Conservation (phyloP, 1,139 yeast species). For the Lodderomyces jiufengensis region DNA sequence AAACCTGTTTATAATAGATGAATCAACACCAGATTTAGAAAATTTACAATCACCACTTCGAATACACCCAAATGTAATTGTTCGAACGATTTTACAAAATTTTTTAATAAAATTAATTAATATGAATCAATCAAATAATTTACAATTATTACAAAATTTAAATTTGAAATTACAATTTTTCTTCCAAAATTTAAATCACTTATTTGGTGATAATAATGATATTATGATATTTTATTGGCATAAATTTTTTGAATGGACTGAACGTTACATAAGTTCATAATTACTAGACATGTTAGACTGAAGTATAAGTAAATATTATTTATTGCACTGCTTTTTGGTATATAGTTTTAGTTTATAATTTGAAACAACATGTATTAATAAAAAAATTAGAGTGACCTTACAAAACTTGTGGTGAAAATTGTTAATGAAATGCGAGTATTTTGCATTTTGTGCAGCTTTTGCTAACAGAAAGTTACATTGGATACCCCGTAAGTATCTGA, state of each 20-base stretch:
- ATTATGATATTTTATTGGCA: slow-evolving; percentile 8
- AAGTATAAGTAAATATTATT: no score
- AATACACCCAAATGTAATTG: slow-evolving; percentile 11
- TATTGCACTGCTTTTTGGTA: no score
- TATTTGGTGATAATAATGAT: no score
- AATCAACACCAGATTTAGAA: neutral
- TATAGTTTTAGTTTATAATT: no score
- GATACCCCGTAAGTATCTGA: no score
- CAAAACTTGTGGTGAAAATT: no score
- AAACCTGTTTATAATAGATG: neutral
- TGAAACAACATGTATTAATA: no score
- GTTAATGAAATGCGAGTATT: no score
- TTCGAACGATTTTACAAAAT: slow-evolving; percentile 19
- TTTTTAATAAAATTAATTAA: slow-evolving; percentile 21
- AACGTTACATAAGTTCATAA: slow-evolving; percentile 7
- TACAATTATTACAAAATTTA: slow-evolving; percentile 16
- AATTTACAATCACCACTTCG: neutral
- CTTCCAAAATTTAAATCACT: slow-evolving; percentile 16
- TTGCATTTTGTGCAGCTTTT: no score
- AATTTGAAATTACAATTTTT: neutral
- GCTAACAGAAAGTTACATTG: no score
- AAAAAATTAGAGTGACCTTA: no score
- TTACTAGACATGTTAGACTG: no score
- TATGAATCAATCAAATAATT: slow-evolving; percentile 15
- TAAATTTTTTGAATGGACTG: slow-evolving; percentile 13